Evolutionary conservation across 768 basidiomycete species (phyloP).

Genomic region (Boletus rubroflammeus): DNA sequence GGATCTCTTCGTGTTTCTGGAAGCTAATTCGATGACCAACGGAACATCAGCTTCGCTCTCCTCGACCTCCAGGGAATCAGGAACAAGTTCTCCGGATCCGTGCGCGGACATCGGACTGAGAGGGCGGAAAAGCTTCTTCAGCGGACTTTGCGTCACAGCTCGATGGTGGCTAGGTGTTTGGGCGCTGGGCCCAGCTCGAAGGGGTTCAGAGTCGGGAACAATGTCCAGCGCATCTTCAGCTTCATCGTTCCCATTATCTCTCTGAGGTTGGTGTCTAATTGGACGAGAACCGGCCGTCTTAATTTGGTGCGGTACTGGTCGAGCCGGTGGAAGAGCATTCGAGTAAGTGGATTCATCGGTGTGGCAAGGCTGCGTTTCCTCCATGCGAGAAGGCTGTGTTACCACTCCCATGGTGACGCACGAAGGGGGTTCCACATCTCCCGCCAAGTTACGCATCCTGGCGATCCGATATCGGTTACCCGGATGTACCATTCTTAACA

Average conservation of each 20-base stretch:
- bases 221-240: conserved; percentile 43
- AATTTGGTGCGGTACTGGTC: neutral
- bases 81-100: conserved; percentile 26
- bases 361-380: conserved; percentile 17
- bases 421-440: conserved; percentile 16
- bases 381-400: conserved; percentile 18
- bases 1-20: conserved; percentile 18
- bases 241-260: conserved; percentile 8
- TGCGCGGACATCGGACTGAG: conserved; percentile 23
- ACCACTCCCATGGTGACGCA: conserved; percentile 6
- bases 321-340: neutral
- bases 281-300: neutral
- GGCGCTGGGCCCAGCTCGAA: conserved; percentile 29
- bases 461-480: conserved; percentile 30
- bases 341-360: neutral
- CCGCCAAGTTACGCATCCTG: conserved; percentile 23
- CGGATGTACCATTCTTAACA: conserved; percentile 35
- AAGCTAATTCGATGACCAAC: conserved; percentile 30
- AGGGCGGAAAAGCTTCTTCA: conserved; percentile 16
- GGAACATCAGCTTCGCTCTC: conserved; percentile 43
- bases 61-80: conserved; percentile 28
- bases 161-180: conserved; percentile 7
- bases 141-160: conserved; percentile 8
- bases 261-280: neutral
- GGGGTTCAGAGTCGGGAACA: conserved; percentile 64